Conservation (phyloP, 2,329 filamentous ascomycete genomes). For the Neophaeococcomyces mojaviensis region DNA sequence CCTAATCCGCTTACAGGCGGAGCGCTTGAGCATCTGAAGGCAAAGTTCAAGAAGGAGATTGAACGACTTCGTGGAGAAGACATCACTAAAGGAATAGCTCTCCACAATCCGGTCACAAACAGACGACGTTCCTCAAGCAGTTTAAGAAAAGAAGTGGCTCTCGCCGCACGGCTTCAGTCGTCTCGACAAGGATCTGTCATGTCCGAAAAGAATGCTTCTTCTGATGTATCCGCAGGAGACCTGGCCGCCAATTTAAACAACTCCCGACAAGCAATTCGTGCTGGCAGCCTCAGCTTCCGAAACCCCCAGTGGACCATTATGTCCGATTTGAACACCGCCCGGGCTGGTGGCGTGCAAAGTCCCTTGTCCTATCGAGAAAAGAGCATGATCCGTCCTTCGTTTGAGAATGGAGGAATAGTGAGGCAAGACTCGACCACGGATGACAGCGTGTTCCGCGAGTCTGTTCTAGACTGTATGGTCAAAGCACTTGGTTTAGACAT, state of each 20-base stretch:
- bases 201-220: slow-evolving; percentile 23
- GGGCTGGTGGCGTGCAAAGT: slow-evolving; percentile 18
- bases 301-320: slow-evolving; percentile 1
- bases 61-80: slow-evolving; percentile 77
- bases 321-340: not conserved
- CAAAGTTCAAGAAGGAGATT: slow-evolving; percentile 80
- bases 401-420: slow-evolving; percentile 42
- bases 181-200: slow-evolving; percentile 23
- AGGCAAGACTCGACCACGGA: slow-evolving; percentile 79
- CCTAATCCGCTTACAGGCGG: slow-evolving; percentile 83
- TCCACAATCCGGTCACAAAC: slow-evolving; percentile 70
- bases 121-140: slow-evolving; percentile 65
- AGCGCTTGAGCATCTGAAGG: slow-evolving; percentile 75
- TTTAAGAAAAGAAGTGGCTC: slow-evolving; percentile 69
- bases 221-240: slow-evolving; percentile 64
- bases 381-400: slow-evolving; percentile 29
- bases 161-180: slow-evolving; percentile 56
- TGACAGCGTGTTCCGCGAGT: slow-evolving; percentile 78
- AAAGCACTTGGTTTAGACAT: slow-evolving; percentile 77
- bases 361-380: slow-evolving; percentile 40
- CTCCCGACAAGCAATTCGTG: not conserved
- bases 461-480: slow-evolving; percentile 90
- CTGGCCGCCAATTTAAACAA: slow-evolving; percentile 32
- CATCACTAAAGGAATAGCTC: slow-evolving; percentile 81
- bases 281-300: slow-evolving; percentile 6